Evolutionary conservation across 176 grass and related monocot genomes (phyloP).

Genomic region (Oryza coarctata): DNA sequence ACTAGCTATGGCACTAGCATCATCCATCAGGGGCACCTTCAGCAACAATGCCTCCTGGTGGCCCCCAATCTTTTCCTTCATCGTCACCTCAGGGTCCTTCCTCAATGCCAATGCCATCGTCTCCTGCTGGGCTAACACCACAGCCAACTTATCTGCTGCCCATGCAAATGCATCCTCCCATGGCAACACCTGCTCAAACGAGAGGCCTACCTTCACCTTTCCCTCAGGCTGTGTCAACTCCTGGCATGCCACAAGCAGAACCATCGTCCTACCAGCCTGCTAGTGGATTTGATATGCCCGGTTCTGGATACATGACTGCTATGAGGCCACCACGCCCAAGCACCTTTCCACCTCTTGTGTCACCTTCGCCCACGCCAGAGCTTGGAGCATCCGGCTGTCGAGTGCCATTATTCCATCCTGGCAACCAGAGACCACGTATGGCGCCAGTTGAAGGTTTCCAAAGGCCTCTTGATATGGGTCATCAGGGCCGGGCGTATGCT

Average conservation of each 20-base stretch:
- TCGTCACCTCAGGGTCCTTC: conserved; percentile 38
- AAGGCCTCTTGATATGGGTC: conserved; percentile 35
- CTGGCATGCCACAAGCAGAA: conserved; percentile 34
- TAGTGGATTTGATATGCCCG: conserved; percentile 5
- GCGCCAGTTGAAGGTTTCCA: conserved; percentile 48
- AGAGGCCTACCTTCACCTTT: conserved; percentile 45
- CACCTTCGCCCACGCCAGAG: conserved; percentile 10
- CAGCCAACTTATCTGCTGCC: conserved; percentile 22
- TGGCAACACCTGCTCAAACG: conserved; percentile 19
- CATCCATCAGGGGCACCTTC: conserved; percentile 26
- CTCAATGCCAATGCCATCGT: conserved; percentile 22
- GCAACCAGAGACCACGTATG: conserved; percentile 37
- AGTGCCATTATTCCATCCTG: conserved; percentile 41
- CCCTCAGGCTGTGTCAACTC: conserved; percentile 40
- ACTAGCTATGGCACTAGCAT: conserved; percentile 22
- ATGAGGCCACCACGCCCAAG: conserved; percentile 53
- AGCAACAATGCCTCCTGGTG: conserved; percentile 32
- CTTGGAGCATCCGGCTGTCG: conserved; percentile 21
- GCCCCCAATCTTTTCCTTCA: conserved; percentile 29
- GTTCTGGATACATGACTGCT: conserved; percentile 22
- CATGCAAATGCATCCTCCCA: conserved; percentile 24
- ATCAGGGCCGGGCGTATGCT: conserved; percentile 24
- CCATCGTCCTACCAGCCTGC: conserved; percentile 26
- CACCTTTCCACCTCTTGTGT: conserved; percentile 55
- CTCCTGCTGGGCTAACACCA: conserved; percentile 32